phyloP scores from a whole-genome alignment of 768 basidiomycete species.

The Leccinellum albellum region DNA sequence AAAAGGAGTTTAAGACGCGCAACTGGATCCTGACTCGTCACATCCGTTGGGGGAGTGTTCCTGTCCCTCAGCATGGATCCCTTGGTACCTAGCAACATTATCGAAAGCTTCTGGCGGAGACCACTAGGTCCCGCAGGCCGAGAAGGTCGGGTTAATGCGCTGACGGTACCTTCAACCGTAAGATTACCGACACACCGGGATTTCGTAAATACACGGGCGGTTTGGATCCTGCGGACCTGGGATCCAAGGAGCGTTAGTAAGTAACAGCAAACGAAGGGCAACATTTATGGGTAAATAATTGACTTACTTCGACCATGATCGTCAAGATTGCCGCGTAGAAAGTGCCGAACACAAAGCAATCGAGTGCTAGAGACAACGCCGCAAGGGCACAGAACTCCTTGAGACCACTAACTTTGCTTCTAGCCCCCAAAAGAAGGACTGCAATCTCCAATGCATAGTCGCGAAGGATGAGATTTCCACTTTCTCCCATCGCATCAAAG shows the following conservation, averaged over 20 bases:
- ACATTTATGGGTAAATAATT: slow-evolving; percentile 3
- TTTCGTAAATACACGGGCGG: slow-evolving; percentile 48
- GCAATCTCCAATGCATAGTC: slow-evolving; percentile 93
- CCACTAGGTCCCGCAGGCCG: slow-evolving; percentile 16
- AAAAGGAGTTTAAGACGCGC: slow-evolving; percentile 86
- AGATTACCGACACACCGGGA: slow-evolving; percentile 32
- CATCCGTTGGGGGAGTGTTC: slow-evolving; percentile 37
- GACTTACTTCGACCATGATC: slow-evolving; percentile 90
- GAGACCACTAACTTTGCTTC: slow-evolving; percentile 81
- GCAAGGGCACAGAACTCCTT: slow-evolving; percentile 95
- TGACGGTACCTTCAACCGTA: slow-evolving; percentile 29
- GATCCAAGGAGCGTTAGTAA: slow-evolving; percentile 4
- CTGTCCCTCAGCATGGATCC: slow-evolving; percentile 45
- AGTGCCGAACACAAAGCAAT: slow-evolving; percentile 85
- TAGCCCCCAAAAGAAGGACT: slow-evolving; percentile 83
- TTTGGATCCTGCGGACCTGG: slow-evolving; percentile 70
- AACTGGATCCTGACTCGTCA: slow-evolving; percentile 73
- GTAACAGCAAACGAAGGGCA: slow-evolving; percentile 1
- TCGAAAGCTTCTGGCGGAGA: slow-evolving; percentile 26
- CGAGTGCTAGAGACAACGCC: slow-evolving; percentile 76
- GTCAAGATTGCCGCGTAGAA: slow-evolving; percentile 86
- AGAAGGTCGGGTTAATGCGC: slow-evolving; percentile 25
- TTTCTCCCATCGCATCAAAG: slow-evolving; percentile 73
- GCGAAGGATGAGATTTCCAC: slow-evolving; percentile 80
- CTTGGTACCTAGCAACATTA: slow-evolving; percentile 43